Base-by-base conservation (phyloP, 306 rosid species). In the Rubus parviflorus region DNA sequence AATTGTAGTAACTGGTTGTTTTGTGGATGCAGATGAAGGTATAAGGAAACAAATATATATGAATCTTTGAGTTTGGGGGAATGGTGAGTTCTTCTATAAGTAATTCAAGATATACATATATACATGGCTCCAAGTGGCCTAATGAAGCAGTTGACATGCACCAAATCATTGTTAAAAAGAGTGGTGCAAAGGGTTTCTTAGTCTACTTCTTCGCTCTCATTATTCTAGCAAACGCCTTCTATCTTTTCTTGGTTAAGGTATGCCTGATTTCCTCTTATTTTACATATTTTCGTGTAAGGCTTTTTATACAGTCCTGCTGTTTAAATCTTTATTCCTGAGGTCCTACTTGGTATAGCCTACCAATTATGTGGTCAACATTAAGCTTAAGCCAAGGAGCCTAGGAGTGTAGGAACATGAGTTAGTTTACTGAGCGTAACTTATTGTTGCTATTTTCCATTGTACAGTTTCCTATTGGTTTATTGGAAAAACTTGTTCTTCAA, bases 131-230 rank as follows among this genome's bases (percentile, higher is more conserved):
- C 66, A 87, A 91, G 23, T 83, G 89, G 81, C 85, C 88, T 25
- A 76, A 87, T 74, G 86, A 84, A 75, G 85, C 81, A 30, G 85
- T 85, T 74, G 93, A 93, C 53, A 73, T 81, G 47, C 98, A 93
- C 85, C 91, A 82, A 74, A 86, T 91, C 73, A 61, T 89, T 72
- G 87, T 82, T 73, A 84, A 70, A 74, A 91, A 79, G 68, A 78
- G 74, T 57, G 70, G 83, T 48, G 76, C 81, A 20, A 89, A 82
- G 76, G 76, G 83, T 79, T 42, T 77, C 81, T 74, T 85, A 40
- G 77, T 86, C 35, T 88, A 80, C 81, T 57, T 79, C 77, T 70
- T 62, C 1, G 81, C 87, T 37, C 68, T 89, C 72, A 82, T 87
- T 82, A 69, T 88, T 61, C 76, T 92, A 81, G 90, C 88, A 56